Evolutionary conservation across 1,284 basidiomycete genomes (phyloP).

Genomic region (Papiliotrema laurentii): DNA sequence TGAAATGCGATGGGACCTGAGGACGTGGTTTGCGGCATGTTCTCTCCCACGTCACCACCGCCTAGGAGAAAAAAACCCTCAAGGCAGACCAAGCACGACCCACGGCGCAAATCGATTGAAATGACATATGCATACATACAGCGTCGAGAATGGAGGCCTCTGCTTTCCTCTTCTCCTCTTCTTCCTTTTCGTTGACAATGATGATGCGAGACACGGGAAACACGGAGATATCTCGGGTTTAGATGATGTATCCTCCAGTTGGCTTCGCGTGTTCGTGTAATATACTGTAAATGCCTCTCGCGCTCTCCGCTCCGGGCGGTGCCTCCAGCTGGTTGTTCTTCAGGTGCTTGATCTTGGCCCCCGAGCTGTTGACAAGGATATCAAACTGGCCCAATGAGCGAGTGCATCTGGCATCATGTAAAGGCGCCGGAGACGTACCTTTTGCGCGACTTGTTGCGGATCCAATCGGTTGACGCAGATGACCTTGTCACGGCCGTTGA

Average conservation of each 20-base stretch:
- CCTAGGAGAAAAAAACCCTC: too few species aligned
- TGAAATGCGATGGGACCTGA: too few species aligned
- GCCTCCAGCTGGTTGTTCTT: constrained; percentile 45
- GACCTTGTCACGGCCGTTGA: constrained; percentile 51
- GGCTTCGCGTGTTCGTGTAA: constrained; percentile 37
- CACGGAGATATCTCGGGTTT: too few species aligned
- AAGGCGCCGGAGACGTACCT: constrained; percentile 24
- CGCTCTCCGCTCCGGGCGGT: constrained; percentile 41
- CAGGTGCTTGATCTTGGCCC: constrained; percentile 45
- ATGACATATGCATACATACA: too few species aligned
- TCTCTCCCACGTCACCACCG: too few species aligned
- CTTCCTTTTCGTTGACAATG: too few species aligned
- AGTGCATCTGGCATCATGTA: neutral
- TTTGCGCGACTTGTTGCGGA: constrained; percentile 43
- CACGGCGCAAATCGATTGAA: too few species aligned
- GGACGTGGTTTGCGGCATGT: too few species aligned
- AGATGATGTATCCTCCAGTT: constrained; percentile 43
- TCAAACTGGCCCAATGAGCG: constrained; percentile 23
- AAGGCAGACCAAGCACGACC: too few species aligned
- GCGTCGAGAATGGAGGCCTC: too few species aligned
- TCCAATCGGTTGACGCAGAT: constrained; percentile 50
- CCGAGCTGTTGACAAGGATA: constrained; percentile 42
- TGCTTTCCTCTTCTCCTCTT: too few species aligned
- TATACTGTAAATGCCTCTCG: constrained; percentile 45
- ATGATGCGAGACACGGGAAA: too few species aligned